Evolutionary conservation across 495 filamentous ascomycete genomes (phyloP), one percentile per base, ranked within the genome.

Genomic region (Penicillium coprophilum): DNA sequence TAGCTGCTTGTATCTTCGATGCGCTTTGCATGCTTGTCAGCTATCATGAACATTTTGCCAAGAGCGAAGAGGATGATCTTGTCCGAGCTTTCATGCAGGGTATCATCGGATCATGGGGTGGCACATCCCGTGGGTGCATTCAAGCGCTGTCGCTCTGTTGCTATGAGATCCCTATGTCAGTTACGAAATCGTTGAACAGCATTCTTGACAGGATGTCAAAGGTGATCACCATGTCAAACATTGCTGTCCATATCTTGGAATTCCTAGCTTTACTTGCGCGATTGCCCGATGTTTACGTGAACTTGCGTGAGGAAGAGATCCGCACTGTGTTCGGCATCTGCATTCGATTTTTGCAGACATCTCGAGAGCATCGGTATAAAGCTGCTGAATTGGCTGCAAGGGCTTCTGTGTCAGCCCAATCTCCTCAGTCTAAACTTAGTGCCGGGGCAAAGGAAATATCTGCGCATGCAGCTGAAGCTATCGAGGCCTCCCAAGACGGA

Each of bases 131-230:
- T 63, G 87, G 84, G 46, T 97, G 94, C 68, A 96, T 99, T 47
- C 93, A 97, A 70, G 94, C 92, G 3, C 78, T 99, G 8, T 88
- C 91, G 2, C 85, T 97, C 40, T 97, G 92, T 71, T 96, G 92
- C 64, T 87, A 96, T 64, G 95, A 99, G 68, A 81, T 96, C 24
- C 92, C 92, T 23, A 76, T 83, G 27, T 90, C 91, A 28, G 85
- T 91, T 47, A 87, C 85, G 62, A 96, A 91, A 63, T 85, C 85
- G 24, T 73, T 97, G 49, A 87, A 88, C 34, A 85, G 79, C 31
- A 92, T 97, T 53, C 77, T 97, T 39, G 87, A 91, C 64, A 92
- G 87, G 65, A 95, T 97, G 87, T 86, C 92, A 6, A 91, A 93
- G 63, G 90, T 96, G 57, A 96, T 97, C 63, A 97, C 93, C 11